phyloP scores from a whole-genome alignment of 768 basidiomycete genomes.

The Kwoniella sp. region DNA sequence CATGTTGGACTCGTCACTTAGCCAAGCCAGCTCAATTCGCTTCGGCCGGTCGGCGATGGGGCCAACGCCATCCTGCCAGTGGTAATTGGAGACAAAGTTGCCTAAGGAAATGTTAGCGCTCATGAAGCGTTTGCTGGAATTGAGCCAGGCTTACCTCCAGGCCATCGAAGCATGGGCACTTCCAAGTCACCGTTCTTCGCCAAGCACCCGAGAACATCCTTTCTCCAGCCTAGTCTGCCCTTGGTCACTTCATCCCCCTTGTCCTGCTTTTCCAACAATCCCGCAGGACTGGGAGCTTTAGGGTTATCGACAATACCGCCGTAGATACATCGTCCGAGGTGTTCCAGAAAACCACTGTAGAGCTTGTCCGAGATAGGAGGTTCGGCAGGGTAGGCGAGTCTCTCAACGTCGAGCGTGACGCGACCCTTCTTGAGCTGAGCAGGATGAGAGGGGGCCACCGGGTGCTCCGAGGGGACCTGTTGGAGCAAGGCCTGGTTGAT shows the following conservation, averaged over 20 bases:
- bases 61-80: constrained; percentile 66
- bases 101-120: too few relatives aligned
- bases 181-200: constrained; percentile 58
- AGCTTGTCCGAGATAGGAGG: constrained; percentile 57
- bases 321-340: constrained; percentile 59
- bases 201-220: constrained; percentile 61
- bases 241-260: constrained; percentile 52
- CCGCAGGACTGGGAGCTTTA: constrained; percentile 32
- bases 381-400: constrained; percentile 59
- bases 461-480: constrained; percentile 7
- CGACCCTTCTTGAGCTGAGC: constrained; percentile 18
- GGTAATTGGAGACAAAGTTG: constrained; percentile 64
- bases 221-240: constrained; percentile 61
- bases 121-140: too few relatives aligned
- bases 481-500: constrained; percentile 14
- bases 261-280: constrained; percentile 50
- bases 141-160: constrained; percentile 63
- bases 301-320: constrained; percentile 54
- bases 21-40: constrained; percentile 66
- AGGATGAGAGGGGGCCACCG: constrained; percentile 28
- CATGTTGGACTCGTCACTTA: constrained; percentile 65
- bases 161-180: constrained; percentile 62
- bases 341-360: constrained; percentile 68
- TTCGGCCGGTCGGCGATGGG: constrained; percentile 61
- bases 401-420: constrained; percentile 59